A percentile compares a stretch with the other conserved stretches of the same genome.
Evolutionary conservation across 2,329 filamentous ascomycete genomes (phyloP).

Genomic region (Verticillium dahliae): DNA sequence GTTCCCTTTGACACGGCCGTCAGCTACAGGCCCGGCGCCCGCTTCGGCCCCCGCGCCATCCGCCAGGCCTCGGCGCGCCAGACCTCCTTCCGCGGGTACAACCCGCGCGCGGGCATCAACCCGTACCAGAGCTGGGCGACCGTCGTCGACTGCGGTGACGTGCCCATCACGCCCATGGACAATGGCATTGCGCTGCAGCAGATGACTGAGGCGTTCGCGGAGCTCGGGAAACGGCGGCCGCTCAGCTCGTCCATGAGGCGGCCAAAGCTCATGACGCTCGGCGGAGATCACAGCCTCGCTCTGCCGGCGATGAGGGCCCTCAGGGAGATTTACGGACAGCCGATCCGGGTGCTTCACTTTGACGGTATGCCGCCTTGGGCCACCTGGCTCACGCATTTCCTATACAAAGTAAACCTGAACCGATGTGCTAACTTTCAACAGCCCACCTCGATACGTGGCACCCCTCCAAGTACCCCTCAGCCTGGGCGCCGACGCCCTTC

Average conservation of each 20-base stretch:
- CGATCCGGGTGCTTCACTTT: conserved; percentile 68
- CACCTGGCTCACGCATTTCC: too few relatives aligned
- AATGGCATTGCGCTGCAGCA: conserved; percentile 75
- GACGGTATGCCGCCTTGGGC: conserved; percentile 35
- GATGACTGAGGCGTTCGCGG: conserved; percentile 74
- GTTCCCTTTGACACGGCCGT: conserved; percentile 71
- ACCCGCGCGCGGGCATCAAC: conserved; percentile 75
- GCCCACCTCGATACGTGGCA: conserved; percentile 81
- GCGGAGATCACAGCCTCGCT: conserved; percentile 67
- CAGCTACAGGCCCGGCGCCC: conserved; percentile 62
- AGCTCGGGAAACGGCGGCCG: conserved; percentile 47
- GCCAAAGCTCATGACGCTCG: conserved; percentile 60
- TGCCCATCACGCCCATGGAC: conserved; percentile 81
- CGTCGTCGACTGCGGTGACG: conserved; percentile 85
- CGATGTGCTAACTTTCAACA: conserved; percentile 12
- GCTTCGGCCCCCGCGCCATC: conserved; percentile 85
- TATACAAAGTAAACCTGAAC: background rate
- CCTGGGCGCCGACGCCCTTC: conserved; percentile 67
- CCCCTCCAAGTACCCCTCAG: conserved; percentile 69
- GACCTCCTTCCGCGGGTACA: conserved; percentile 68
- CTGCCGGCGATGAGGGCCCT: conserved; percentile 64
- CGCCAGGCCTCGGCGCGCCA: conserved; percentile 77
- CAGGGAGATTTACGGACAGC: conserved; percentile 52
- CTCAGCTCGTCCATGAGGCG: conserved; percentile 23
- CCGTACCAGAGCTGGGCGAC: conserved; percentile 74